phyloP scores from a whole-genome alignment of 2,329 filamentous ascomycete species.

The Colletotrichum gloeosporioides region DNA sequence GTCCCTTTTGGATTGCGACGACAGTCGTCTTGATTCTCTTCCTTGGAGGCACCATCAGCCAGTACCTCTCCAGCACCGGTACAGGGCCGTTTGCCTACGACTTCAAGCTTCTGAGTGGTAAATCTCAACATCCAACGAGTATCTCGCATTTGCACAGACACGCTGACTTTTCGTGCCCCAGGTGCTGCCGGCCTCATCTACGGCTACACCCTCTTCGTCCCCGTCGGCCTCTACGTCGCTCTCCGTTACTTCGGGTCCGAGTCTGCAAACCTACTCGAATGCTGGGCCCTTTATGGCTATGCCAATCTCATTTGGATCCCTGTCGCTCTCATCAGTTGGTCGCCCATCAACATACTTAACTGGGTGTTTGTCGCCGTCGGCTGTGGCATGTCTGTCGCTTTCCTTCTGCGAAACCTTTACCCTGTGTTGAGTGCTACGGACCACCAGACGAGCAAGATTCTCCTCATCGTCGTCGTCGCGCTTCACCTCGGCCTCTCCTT shows the following conservation, averaged over 20 bases:
- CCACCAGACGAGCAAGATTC: slow-evolving; percentile 85
- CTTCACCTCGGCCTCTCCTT: slow-evolving; percentile 90
- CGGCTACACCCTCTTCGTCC: slow-evolving; percentile 90
- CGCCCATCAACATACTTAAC: slow-evolving; percentile 83
- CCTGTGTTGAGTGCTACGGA: slow-evolving; percentile 94
- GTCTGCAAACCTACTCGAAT: slow-evolving; percentile 91
- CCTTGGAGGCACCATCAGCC: slow-evolving; percentile 91
- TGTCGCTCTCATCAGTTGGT: slow-evolving; percentile 91
- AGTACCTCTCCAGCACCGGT: slow-evolving; percentile 77
- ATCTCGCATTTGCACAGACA: background rate
- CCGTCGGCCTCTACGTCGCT: slow-evolving; percentile 83
- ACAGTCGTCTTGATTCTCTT: slow-evolving; percentile 97
- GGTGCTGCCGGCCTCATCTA: slow-evolving; percentile 91
- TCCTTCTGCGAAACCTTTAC: slow-evolving; percentile 85
- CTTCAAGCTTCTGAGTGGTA: slow-evolving; percentile 85
- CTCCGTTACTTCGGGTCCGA: slow-evolving; percentile 96
- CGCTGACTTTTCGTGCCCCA: slow-evolving; percentile 32
- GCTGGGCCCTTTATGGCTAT: slow-evolving; percentile 95
- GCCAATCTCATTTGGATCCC: slow-evolving; percentile 97
- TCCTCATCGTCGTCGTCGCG: slow-evolving; percentile 82
- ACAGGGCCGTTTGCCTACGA: slow-evolving; percentile 86
- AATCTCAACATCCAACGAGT: slow-evolving; percentile 25
- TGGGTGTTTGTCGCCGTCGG: slow-evolving; percentile 91
- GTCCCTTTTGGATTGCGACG: slow-evolving; percentile 98
- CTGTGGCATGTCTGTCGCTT: slow-evolving; percentile 81